Conservation (phyloP, 2,329 filamentous ascomycete species). For the Monilinia vaccinii-corymbosi region DNA sequence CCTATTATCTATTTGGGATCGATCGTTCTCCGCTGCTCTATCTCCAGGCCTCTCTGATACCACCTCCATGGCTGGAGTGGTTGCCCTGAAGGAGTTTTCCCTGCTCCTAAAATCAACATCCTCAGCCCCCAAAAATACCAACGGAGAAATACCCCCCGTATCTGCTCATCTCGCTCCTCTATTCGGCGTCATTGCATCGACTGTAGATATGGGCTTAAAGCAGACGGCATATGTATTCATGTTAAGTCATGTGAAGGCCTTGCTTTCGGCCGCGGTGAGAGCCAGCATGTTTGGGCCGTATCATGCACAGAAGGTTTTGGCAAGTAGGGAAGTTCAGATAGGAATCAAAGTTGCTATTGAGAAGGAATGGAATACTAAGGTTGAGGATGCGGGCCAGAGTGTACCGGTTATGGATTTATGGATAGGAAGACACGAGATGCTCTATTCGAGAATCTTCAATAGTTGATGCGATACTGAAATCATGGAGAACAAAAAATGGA, state of each 20-base stretch:
- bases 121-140: slow-evolving; percentile 9
- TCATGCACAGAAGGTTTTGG: slow-evolving; percentile 66
- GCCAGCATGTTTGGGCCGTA: slow-evolving; percentile 74
- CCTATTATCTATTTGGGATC: slow-evolving; percentile 66
- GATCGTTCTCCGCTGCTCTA: slow-evolving; percentile 46
- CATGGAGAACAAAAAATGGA: background rate
- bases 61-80: slow-evolving; percentile 19
- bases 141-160: slow-evolving; percentile 33
- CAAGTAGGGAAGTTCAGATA: slow-evolving; percentile 46
- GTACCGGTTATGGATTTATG: slow-evolving; percentile 75
- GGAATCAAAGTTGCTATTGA: slow-evolving; percentile 50
- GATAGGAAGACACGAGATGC: slow-evolving; percentile 71
- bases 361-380: slow-evolving; percentile 46
- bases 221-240: slow-evolving; percentile 69
- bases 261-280: slow-evolving; percentile 67
- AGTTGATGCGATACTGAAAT: slow-evolving; percentile 39
- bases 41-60: slow-evolving; percentile 13
- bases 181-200: slow-evolving; percentile 54
- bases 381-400: slow-evolving; percentile 63
- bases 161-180: slow-evolving; percentile 63
- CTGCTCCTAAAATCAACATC: slow-evolving; percentile 20
- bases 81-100: slow-evolving; percentile 24
- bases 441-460: slow-evolving; percentile 84
- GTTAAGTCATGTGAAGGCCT: slow-evolving; percentile 65
- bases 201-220: slow-evolving; percentile 50